phyloP scores from a whole-genome alignment of 2,329 filamentous ascomycete genomes.

The Chaetothyriales sp. region DNA sequence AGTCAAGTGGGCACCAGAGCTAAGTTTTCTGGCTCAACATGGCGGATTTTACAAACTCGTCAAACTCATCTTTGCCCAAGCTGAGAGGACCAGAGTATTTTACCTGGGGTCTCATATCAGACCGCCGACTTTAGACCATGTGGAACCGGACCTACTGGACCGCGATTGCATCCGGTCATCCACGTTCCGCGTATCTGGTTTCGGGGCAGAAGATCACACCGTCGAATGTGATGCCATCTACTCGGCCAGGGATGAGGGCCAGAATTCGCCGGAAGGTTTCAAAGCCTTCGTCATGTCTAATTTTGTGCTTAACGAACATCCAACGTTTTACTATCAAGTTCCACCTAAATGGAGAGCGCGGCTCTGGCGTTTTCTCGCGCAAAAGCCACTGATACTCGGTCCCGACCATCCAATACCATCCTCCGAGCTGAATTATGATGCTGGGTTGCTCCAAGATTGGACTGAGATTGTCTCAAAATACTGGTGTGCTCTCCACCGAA shows the following conservation, averaged over 20 bases:
- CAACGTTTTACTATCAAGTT: background rate
- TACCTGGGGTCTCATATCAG: background rate
- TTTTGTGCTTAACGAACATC: slow-evolving; percentile 9
- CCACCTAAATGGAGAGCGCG: slow-evolving; percentile 5
- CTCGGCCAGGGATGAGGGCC: slow-evolving; percentile 19
- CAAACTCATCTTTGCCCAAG: slow-evolving; percentile 25
- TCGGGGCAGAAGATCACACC: slow-evolving; percentile 28
- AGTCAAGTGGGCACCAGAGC: slow-evolving; percentile 28
- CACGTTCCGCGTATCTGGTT: slow-evolving; percentile 22
- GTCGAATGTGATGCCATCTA: slow-evolving; percentile 23
- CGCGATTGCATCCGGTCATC: slow-evolving; percentile 23
- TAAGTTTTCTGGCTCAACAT: slow-evolving; percentile 36
- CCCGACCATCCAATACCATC: slow-evolving; percentile 2
- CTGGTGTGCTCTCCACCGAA: slow-evolving; percentile 8
- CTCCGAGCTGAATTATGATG: slow-evolving; percentile 12
- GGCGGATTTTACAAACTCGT: slow-evolving; percentile 28
- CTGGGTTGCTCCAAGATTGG: slow-evolving; percentile 8
- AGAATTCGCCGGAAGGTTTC: background rate
- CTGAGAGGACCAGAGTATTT: slow-evolving; percentile 3
- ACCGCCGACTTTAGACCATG: slow-evolving; percentile 5
- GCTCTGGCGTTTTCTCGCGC: background rate
- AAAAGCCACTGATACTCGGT: background rate
- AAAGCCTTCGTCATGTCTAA: slow-evolving; percentile 10
- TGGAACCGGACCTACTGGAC: slow-evolving; percentile 13
- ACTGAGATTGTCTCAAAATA: background rate